phyloP scores from a whole-genome alignment of 1,284 basidiomycete species.

The Schizopora paradoxa region DNA sequence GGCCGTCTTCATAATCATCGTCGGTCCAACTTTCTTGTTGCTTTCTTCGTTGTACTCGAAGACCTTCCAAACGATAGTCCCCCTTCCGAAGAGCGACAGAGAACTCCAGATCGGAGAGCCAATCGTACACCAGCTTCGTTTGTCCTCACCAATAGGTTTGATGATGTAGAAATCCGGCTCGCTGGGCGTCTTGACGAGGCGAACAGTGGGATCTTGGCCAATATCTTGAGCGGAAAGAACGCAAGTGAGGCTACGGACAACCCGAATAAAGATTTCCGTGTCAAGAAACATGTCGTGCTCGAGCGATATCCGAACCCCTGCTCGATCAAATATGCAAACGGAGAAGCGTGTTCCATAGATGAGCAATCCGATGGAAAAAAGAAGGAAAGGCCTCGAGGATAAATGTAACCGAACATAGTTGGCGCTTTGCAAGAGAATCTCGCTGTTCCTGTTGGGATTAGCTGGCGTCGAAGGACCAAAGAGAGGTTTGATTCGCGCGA shows the following conservation, averaged over 20 bases:
- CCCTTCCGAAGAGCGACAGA: conserved; percentile 20
- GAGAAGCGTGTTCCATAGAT: conserved; percentile 22
- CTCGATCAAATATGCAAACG: conserved; percentile 21
- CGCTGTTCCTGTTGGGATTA: too few relatives aligned
- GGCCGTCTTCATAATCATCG: conserved; percentile 17
- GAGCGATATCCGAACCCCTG: conserved; percentile 19
- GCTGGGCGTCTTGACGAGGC: too few relatives aligned
- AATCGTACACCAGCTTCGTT: conserved; percentile 13
- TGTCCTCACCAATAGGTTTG: too few relatives aligned
- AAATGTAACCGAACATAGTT: conserved; percentile 24
- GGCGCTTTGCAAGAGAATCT: conserved; percentile 17
- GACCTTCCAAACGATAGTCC: conserved; percentile 18
- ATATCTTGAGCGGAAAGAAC: background rate
- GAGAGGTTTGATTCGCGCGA: too few relatives aligned
- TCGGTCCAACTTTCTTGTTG: background rate
- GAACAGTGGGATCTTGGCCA: too few relatives aligned
- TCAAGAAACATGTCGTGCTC: conserved; percentile 7
- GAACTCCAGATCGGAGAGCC: conserved; percentile 19
- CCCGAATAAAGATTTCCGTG: conserved; percentile 12
- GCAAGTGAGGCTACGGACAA: conserved; percentile 12
- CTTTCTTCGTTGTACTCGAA: too few relatives aligned
- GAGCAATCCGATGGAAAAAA: conserved; percentile 23
- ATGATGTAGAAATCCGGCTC: too few relatives aligned
- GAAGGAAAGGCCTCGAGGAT: conserved; percentile 21
- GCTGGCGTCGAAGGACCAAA: too few relatives aligned